These are phyloP conservation scores for Solanum gracilifrons DNA, from an alignment of 257 asterid genomes.

Conservation along the genomic window DNA sequence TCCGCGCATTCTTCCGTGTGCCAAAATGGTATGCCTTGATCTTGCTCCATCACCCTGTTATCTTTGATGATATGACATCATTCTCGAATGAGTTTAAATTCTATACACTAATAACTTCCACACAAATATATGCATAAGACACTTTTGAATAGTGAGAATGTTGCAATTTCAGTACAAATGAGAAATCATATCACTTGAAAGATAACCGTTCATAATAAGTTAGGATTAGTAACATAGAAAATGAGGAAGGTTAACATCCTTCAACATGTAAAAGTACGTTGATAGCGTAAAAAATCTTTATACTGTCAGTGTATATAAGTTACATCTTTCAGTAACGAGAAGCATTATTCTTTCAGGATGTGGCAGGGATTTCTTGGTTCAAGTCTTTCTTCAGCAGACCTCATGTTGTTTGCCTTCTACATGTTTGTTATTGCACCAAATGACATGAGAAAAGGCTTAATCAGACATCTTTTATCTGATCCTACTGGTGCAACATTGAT, in stretches of 20 bases:
- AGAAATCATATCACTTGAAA: background rate
- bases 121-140: background rate
- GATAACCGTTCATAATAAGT: background rate
- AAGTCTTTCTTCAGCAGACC: conserved; percentile 78
- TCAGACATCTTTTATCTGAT: conserved; percentile 86
- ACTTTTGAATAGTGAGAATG: background rate
- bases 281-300: background rate
- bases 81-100: background rate
- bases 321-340: background rate
- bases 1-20: conserved; percentile 70
- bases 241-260: background rate
- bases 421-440: conserved; percentile 94
- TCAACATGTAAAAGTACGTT: background rate
- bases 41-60: background rate
- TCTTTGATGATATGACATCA: background rate
- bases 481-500: conserved; percentile 89
- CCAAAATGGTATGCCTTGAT: conserved; percentile 58
- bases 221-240: background rate
- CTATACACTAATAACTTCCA: background rate
- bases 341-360: conserved; percentile 48
- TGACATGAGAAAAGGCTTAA: conserved; percentile 77
- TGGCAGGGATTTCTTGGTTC: conserved; percentile 98
- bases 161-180: background rate
- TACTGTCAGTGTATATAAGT: background rate
- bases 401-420: conserved; percentile 68